These are phyloP conservation scores for Glycine soja DNA, from an alignment of 306 rosid species.

Conservation along the genomic window DNA sequence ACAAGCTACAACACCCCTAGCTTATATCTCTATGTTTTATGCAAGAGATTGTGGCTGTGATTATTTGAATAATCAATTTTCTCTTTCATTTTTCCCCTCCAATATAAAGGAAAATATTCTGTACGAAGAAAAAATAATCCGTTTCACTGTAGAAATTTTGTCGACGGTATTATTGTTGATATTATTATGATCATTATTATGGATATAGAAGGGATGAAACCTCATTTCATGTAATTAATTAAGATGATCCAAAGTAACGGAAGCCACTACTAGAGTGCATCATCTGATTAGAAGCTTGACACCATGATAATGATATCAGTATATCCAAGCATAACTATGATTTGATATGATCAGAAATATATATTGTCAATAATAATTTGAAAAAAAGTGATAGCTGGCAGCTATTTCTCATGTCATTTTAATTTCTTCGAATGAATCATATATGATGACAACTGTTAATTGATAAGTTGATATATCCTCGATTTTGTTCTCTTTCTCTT, in stretches of 20 bases:
- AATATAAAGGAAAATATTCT: too few relatives aligned
- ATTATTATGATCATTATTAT: too few relatives aligned
- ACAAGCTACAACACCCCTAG: neutral
- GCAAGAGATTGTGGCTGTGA: too few relatives aligned
- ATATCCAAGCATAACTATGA: neutral
- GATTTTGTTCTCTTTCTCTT: constrained; percentile 15
- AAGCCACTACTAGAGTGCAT: neutral
- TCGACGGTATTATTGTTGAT: too few relatives aligned
- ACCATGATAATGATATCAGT: neutral
- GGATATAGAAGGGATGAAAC: too few relatives aligned
- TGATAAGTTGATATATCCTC: neutral
- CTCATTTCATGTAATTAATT: neutral
- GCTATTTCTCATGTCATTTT: neutral
- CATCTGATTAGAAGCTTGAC: neutral
- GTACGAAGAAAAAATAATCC: too few relatives aligned
- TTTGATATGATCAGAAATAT: constrained; percentile 1
- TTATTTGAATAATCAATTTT: too few relatives aligned
- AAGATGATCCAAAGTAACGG: neutral
- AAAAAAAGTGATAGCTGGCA: constrained; percentile 26
- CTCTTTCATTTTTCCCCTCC: too few relatives aligned
- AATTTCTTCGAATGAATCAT: constrained; percentile 33
- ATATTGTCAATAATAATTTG: constrained; percentile 5
- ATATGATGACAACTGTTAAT: constrained; percentile 31
- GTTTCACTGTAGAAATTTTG: too few relatives aligned
- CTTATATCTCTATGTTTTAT: too few relatives aligned